Evolutionary conservation across 257 asterid species (phyloP).

Genomic region (Nicotiana benthamiana): DNA sequence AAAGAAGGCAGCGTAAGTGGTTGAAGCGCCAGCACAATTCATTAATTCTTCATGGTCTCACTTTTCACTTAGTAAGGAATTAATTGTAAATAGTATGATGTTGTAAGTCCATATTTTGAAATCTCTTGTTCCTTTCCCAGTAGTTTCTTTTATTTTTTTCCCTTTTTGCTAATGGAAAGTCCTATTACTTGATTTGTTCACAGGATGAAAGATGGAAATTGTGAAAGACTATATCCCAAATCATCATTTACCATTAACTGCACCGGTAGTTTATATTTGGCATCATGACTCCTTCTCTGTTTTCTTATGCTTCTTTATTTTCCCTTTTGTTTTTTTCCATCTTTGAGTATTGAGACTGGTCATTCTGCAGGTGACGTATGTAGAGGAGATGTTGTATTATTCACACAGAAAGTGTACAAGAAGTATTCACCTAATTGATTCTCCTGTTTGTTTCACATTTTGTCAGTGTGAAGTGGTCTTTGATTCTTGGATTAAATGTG

Average conservation of each 20-base stretch:
- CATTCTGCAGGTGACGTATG: conserved; percentile 61
- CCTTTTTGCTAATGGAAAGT: background rate
- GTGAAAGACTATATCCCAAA: conserved; percentile 53
- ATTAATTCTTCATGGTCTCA: background rate
- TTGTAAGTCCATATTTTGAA: background rate
- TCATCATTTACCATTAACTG: conserved; percentile 60
- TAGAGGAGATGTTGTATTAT: conserved; percentile 71
- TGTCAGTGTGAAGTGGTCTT: background rate
- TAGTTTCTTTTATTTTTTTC: background rate
- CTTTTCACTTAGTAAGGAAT: background rate
- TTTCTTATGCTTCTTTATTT: conserved; percentile 10
- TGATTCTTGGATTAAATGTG: conserved; percentile 8
- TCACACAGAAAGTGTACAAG: conserved; percentile 54
- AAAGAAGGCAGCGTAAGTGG: background rate
- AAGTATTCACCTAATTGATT: conserved; percentile 21
- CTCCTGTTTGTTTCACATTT: conserved; percentile 3
- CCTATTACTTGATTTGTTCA: conserved; percentile 13
- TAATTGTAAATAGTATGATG: background rate
- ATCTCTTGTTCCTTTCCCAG: background rate
- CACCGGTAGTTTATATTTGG: conserved; percentile 42
- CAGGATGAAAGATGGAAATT: conserved; percentile 59
- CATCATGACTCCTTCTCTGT: background rate
- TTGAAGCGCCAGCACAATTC: background rate
- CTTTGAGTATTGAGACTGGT: background rate
- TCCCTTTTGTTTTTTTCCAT: background rate